phyloP scores from a whole-genome alignment of 495 filamentous ascomycete species.

The Neurospora tetrasperma region DNA sequence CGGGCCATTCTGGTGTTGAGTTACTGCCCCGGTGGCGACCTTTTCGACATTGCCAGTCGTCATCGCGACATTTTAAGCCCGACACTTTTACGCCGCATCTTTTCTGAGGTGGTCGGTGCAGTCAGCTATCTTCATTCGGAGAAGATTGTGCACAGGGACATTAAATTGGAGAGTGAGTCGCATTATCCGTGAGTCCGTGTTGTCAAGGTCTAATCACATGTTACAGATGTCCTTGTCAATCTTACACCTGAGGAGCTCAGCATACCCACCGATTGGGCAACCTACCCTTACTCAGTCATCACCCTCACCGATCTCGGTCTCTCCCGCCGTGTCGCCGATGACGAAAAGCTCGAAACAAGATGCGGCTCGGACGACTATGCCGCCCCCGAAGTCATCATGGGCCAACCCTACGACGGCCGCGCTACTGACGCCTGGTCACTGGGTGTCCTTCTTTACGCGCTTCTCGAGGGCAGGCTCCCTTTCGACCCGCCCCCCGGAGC shows the following conservation, averaged over 20 bases:
- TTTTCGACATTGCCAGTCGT: conserved; percentile 81
- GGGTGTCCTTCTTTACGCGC: conserved; percentile 84
- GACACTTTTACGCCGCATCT: conserved; percentile 68
- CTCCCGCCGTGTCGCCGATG: conserved; percentile 70
- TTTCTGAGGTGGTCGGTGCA: conserved; percentile 77
- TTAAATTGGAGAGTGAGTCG: conserved; percentile 88
- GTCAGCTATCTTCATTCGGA: conserved; percentile 74
- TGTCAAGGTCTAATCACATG: background rate
- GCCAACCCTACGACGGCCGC: conserved; percentile 89
- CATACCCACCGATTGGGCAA: conserved; percentile 47
- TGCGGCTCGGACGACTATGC: conserved; percentile 97
- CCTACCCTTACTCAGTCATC: conserved; percentile 67
- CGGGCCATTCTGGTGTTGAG: conserved; percentile 77
- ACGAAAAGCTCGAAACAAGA: conserved; percentile 71
- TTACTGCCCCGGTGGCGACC: conserved; percentile 87
- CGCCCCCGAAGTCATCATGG: conserved; percentile 90
- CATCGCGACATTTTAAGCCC: conserved; percentile 55
- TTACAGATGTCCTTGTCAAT: conserved; percentile 80
- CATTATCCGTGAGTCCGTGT: background rate
- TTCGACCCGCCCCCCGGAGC: conserved; percentile 79
- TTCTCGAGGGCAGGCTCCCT: conserved; percentile 83
- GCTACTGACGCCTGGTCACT: conserved; percentile 90
- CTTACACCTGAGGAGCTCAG: conserved; percentile 46
- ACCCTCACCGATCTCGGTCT: conserved; percentile 90
- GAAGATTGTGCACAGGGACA: conserved; percentile 89